A percentile compares a stretch with the other conserved stretches of the same genome.
Evolutionary conservation across 495 filamentous ascomycete genomes (phyloP).

Genomic region (Penicillium crystallinum): DNA sequence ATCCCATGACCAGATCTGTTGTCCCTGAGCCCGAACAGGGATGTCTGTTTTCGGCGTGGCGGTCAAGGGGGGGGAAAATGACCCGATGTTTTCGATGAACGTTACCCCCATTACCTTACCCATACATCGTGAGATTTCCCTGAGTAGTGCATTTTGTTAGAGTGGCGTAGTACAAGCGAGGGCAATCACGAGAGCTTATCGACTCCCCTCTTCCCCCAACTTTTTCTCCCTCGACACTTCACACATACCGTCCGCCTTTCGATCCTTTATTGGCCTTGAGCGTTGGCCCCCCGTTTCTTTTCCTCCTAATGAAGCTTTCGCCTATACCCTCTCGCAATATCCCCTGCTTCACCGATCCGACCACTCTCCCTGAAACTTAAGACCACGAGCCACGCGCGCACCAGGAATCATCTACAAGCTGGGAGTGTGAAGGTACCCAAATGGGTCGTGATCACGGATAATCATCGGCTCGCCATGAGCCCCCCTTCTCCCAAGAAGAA

Average conservation of each 20-base stretch:
- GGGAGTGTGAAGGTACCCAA: constrained; percentile 19
- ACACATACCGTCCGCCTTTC: neutral
- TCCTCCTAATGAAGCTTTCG: constrained; percentile 16
- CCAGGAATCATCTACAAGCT: neutral
- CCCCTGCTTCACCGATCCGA: constrained; percentile 10
- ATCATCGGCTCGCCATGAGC: constrained; percentile 44
- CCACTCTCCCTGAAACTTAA: constrained; percentile 4
- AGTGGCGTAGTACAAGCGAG: constrained; percentile 1
- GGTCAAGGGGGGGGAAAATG: neutral
- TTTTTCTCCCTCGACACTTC: constrained; percentile 7
- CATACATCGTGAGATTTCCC: constrained; percentile 6
- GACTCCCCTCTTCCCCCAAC: constrained; percentile 1
- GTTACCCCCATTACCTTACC: neutral
- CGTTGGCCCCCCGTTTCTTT: neutral
- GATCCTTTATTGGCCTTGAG: neutral
- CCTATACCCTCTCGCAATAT: constrained; percentile 11
- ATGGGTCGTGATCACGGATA: constrained; percentile 41
- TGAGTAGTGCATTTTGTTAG: neutral
- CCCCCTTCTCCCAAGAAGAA: constrained; percentile 42
- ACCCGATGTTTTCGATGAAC: neutral
- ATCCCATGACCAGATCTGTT: constrained; percentile 26
- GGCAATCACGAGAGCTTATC: constrained; percentile 1
- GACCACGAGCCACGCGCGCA: neutral
- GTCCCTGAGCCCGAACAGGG: neutral
- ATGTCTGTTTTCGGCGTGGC: constrained; percentile 2